Percentiles rank a stretch among this genome's conserved stretches.
Evolutionary conservation across 441 rosid genomes (phyloP).

Genomic region (Manihot esculenta): DNA sequence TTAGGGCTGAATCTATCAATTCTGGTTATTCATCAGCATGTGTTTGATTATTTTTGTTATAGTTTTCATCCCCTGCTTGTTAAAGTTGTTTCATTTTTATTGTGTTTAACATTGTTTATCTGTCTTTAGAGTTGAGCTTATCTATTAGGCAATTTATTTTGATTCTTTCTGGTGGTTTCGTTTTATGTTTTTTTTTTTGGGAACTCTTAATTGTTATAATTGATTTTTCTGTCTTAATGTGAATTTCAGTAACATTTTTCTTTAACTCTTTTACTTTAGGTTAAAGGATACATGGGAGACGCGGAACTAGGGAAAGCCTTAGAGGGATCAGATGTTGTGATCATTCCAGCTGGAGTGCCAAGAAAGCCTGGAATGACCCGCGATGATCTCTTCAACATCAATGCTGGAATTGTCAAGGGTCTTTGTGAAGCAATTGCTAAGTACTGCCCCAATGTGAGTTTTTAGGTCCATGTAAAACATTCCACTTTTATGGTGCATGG

Average conservation of each 20-base stretch:
- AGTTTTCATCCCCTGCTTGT: neutral
- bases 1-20: too few relatives aligned
- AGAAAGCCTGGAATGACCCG: slow-evolving; percentile 98
- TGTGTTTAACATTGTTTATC: neutral
- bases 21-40: too few relatives aligned
- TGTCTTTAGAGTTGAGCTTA: neutral
- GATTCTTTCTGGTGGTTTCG: too few relatives aligned
- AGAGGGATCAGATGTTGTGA: slow-evolving; percentile 79
- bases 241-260: neutral
- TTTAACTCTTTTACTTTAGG: slow-evolving; percentile 36
- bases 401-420: slow-evolving; percentile 89
- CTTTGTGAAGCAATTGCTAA: slow-evolving; percentile 71
- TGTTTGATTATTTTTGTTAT: neutral
- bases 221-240: neutral
- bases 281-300: slow-evolving; percentile 64
- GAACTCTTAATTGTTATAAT: neutral
- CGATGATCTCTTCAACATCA: slow-evolving; percentile 92
- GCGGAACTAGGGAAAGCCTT: slow-evolving; percentile 72
- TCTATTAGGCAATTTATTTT: neutral
- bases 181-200: neutral
- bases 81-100: neutral
- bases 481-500: too few relatives aligned
- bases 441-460: slow-evolving; percentile 88
- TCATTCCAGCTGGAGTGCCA: slow-evolving; percentile 95
- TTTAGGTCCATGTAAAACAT: neutral